These are phyloP conservation scores for Paramecium octaurelia DNA, from an alignment of 73 alveolate species.

Conservation along the genomic window DNA sequence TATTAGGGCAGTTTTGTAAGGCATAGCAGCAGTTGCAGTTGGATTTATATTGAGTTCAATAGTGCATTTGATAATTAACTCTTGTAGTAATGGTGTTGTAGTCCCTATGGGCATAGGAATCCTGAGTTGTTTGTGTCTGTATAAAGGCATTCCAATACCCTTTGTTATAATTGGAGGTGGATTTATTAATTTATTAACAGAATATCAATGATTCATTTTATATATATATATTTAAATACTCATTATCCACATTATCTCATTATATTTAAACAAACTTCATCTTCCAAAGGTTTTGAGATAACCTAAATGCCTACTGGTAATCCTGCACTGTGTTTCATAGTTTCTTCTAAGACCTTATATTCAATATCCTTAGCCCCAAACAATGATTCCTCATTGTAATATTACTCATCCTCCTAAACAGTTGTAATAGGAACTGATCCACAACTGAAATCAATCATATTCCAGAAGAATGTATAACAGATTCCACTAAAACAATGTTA, in stretches of 20 bases:
- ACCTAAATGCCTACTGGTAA: slow-evolving; percentile 85
- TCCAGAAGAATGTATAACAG: slow-evolving; percentile 64
- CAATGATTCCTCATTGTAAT: slow-evolving; percentile 12
- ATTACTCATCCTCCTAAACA: slow-evolving; percentile 66
- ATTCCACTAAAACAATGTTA: slow-evolving; percentile 30
- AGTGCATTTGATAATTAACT: neutral
- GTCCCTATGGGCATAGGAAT: neutral
- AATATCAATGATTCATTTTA: neutral
- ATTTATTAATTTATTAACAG: neutral
- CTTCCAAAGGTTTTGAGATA: slow-evolving; percentile 70
- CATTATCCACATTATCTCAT: slow-evolving; percentile 21
- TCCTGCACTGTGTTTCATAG: slow-evolving; percentile 71
- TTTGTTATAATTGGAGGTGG: slow-evolving; percentile 24
- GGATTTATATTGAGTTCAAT: slow-evolving; percentile 38
- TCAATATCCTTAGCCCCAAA: slow-evolving; percentile 50
- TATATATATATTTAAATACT: neutral
- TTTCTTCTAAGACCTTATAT: slow-evolving; percentile 46
- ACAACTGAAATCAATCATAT: slow-evolving; percentile 64
- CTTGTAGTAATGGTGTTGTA: neutral
- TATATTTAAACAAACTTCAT: slow-evolving; percentile 68
- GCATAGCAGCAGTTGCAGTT: slow-evolving; percentile 44
- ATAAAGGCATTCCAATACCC: neutral
- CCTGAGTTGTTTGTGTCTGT: neutral
- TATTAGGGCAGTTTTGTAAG: neutral
- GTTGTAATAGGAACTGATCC: slow-evolving; percentile 73